Evolutionary conservation across 2,329 filamentous ascomycete genomes (phyloP), one percentile per base, ranked within the genome.

Genomic region (Fusarium sp.): DNA sequence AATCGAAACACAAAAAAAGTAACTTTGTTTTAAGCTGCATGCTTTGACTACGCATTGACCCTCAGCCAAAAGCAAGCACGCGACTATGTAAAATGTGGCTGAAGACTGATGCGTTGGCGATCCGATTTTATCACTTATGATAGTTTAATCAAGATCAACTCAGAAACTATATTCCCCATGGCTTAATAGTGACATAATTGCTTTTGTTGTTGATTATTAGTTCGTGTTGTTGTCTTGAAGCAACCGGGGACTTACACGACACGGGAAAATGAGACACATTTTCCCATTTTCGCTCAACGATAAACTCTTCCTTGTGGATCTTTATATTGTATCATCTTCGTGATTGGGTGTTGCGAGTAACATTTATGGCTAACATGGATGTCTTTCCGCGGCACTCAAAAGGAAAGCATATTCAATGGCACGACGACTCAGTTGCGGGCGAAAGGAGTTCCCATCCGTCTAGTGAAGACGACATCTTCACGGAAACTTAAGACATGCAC

Each of bases 111-210:
- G 28, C 31, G 9, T 34, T 44, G 32, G 26, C 50, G 58, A 63
- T 68, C 50, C 48, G 40, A 36, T 53, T 25, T 48, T 54, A 41
- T 67, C 62, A 63, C 54, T 60, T 67, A 42, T 66, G 60, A 70
- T 47, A 70, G 32, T 26, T 12, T 15, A 55, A 7, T 26, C n/a
- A n/a, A 42, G 38, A 40, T 40, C 29, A 31, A 38, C 24, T 22
- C 34, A 46, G 36, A 50, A 44, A 62, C 50, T 36, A 52, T 35
- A 54, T 35, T 29, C n/a, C 22, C n/a, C 39, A 43, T 28, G 39
- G 25, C 40, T 19, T 24, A 39, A 42, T 56, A 35, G 31, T 38
- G 26, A 19, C 34, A 19, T 53, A 13, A 34, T 55, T 61, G 54
- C 38, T 41, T 61, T 50, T 58, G 7, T 22, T 39, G 19, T 51